Evolutionary conservation across 495 filamentous ascomycete species (phyloP), one percentile per base, ranked within the genome.

Genomic region (Penicillium paxilli): DNA sequence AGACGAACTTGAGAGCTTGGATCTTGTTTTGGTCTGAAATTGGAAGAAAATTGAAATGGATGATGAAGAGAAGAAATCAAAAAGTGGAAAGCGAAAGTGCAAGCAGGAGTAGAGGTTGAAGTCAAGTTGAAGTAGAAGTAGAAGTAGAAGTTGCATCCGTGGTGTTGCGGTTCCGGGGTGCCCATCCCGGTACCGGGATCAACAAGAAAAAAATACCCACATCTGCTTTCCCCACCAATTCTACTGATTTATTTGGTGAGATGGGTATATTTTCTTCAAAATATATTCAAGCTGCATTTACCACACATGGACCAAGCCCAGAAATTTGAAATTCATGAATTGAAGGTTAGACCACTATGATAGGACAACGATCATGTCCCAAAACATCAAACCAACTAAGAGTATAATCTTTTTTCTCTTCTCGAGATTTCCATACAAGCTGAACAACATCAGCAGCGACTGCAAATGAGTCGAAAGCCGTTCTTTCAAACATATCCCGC

Each of bases 351-450:
- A 35, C 11, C 32, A 14, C 32, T 35, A 57, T 57, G 28, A 57
- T 57, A 4, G 54, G 54, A 38, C 55, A 53, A 35, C 49, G 37
- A 14, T 58, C 49, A 19, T 58, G 49, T 14, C 33, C 33, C 45
- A 58, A 22, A 35, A 58, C 55, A 40, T 60, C 48, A 40, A 60
- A 60, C 57, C 52, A 60, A 37, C 57, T 51, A 7, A 55, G 25
- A 17, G 57, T 60, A 28, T 48, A 60, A 38, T 60, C 52, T 20
- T n/a, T 35, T 4, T 17, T 48, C 52, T 60, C 57, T 41, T 51
- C 7, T 23, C 57, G 57, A 3, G 16, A 5, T 22, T 35, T 55
- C 52, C 57, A 60, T 1, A 60, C 57, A 11, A 20, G 20, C 24
- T 52, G 52, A n/a, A 46, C 49, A 25, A 47, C 30, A 2, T 51